phyloP scores from a whole-genome alignment of 176 grass and related monocot genomes.

The Secale cereale region DNA sequence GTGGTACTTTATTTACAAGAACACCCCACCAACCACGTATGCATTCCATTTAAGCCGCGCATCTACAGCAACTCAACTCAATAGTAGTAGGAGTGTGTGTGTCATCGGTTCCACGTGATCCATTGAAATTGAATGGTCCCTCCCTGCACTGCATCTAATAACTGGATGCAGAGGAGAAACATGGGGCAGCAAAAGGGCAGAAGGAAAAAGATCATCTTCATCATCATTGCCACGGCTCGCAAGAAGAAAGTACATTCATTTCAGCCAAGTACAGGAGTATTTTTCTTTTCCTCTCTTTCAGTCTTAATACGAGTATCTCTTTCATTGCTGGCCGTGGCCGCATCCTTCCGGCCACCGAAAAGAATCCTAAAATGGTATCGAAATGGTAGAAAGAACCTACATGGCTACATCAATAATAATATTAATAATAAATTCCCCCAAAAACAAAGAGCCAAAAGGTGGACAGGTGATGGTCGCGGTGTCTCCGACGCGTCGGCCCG shows the following conservation, averaged over 20 bases:
- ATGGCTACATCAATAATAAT: background rate
- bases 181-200: constrained; percentile 7
- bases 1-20: background rate
- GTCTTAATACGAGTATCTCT: background rate
- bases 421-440: background rate
- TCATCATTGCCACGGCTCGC: too few relatives aligned
- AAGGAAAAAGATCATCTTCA: too few relatives aligned
- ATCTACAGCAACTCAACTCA: constrained; percentile 11
- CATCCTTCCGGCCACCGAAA: constrained; percentile 38
- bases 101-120: constrained; percentile 36
- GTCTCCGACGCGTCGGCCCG: constrained; percentile 13
- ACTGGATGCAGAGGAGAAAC: constrained; percentile 14
- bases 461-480: constrained; percentile 6
- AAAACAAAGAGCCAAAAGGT: background rate
- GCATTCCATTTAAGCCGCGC: constrained; percentile 27
- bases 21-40: background rate
- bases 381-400: constrained; percentile 32
- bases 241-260: background rate
- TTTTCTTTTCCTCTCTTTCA: background rate
- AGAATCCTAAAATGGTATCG: constrained; percentile 46
- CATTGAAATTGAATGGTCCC: constrained; percentile 48
- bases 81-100: background rate
- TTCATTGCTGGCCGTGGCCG: constrained; percentile 29
- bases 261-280: background rate
- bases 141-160: constrained; percentile 3